Conservation (phyloP, 2,329 filamentous ascomycete genomes). For the Ceratocystis smalleyi region DNA sequence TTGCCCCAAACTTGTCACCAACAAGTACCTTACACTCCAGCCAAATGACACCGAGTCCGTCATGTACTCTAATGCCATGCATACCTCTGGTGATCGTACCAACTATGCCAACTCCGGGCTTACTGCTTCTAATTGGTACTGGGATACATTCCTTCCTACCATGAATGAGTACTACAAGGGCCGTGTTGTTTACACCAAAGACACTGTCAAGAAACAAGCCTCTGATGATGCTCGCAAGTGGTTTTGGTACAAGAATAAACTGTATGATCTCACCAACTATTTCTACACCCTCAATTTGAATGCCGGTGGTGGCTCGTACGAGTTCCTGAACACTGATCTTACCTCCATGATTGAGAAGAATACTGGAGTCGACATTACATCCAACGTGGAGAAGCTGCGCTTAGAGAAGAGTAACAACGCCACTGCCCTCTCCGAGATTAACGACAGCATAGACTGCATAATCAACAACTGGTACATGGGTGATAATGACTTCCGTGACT, state of each 20-base stretch:
- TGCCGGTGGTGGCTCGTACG: constrained; percentile 41
- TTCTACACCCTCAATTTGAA: constrained; percentile 55
- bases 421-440: constrained; percentile 39
- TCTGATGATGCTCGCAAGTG: constrained; percentile 53
- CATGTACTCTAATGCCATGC: constrained; percentile 39
- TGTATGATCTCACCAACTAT: constrained; percentile 90
- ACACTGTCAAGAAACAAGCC: constrained; percentile 49
- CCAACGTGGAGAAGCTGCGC: constrained; percentile 42
- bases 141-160: constrained; percentile 51
- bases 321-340: constrained; percentile 57
- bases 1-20: constrained; percentile 57
- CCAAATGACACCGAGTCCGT: constrained; percentile 45
- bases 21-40: constrained; percentile 39
- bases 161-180: constrained; percentile 84
- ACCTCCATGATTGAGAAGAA: constrained; percentile 55
- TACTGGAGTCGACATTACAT: constrained; percentile 63
- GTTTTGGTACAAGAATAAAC: constrained; percentile 57
- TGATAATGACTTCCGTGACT: constrained; percentile 67
- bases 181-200: constrained; percentile 55
- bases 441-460: constrained; percentile 63
- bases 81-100: constrained; percentile 52
- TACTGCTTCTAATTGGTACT: constrained; percentile 60
- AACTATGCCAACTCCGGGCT: constrained; percentile 42
- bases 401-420: constrained; percentile 29
- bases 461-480: constrained; percentile 72